Conservation (phyloP, 2,329 filamentous ascomycete genomes). For the Alternaria arborescens region DNA sequence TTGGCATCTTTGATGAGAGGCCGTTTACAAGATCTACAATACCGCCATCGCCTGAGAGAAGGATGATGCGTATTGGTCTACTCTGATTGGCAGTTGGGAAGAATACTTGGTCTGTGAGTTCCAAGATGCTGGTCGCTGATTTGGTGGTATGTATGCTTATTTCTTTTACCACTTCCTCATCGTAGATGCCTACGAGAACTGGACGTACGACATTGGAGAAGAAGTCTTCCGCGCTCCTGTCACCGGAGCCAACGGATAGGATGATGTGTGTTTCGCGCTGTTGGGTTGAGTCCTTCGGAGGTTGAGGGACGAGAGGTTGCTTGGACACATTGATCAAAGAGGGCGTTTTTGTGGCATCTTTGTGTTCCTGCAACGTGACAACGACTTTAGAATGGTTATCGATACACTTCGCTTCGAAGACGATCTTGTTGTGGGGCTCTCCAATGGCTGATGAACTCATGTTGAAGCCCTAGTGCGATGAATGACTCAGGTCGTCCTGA, state of each 20-base stretch:
- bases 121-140: slow-evolving; percentile 68
- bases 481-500: slow-evolving; percentile 7
- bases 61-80: slow-evolving; percentile 63
- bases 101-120: slow-evolving; percentile 65
- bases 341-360: slow-evolving; percentile 26
- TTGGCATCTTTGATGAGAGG: slow-evolving; percentile 51
- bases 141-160: slow-evolving; percentile 70
- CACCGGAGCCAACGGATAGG: slow-evolving; percentile 57
- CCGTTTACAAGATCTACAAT: slow-evolving; percentile 83
- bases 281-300: slow-evolving; percentile 3
- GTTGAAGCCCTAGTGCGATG: neutral
- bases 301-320: slow-evolving; percentile 23
- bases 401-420: slow-evolving; percentile 12
- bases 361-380: slow-evolving; percentile 20
- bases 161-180: slow-evolving; percentile 32
- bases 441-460: slow-evolving; percentile 1
- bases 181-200: slow-evolving; percentile 54
- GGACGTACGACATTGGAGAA: slow-evolving; percentile 51
- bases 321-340: slow-evolving; percentile 29
- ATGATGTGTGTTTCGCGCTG: slow-evolving; percentile 53
- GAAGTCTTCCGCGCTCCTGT: slow-evolving; percentile 51
- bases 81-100: slow-evolving; percentile 60
- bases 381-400: slow-evolving; percentile 16
- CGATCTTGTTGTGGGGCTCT: slow-evolving; percentile 14
- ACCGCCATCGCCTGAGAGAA: slow-evolving; percentile 89